Percentiles rank a stretch among this genome's conserved stretches.
These are phyloP conservation scores for Podospora fimiseda DNA, from an alignment of 495 filamentous ascomycete genomes.

Conservation along the genomic window DNA sequence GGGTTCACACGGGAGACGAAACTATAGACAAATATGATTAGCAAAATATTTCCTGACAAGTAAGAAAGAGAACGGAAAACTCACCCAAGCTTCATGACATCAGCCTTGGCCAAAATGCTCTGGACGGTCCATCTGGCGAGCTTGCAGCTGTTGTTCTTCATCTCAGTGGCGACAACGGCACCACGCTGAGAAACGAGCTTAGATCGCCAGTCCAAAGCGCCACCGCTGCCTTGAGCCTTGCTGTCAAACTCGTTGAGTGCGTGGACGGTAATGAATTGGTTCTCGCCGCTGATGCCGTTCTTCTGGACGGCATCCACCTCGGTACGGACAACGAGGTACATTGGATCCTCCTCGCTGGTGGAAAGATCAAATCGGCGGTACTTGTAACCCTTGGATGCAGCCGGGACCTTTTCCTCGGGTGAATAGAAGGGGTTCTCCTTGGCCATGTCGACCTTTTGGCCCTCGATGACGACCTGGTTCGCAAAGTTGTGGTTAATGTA, in stretches of 20 bases:
- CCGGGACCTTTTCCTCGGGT: conserved; percentile 82
- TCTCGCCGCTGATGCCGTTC: conserved; percentile 79
- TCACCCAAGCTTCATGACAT: conserved; percentile 94
- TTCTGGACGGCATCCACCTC: conserved; percentile 94
- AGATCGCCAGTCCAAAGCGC: conserved; percentile 89
- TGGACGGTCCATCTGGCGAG: conserved; percentile 95
- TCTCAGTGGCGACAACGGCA: conserved; percentile 96
- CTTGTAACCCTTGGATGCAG: conserved; percentile 94
- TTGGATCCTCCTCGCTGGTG: conserved; percentile 83
- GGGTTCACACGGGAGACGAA: conserved; percentile 93
- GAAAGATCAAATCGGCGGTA: conserved; percentile 95
- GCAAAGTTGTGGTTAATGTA: conserved; percentile 99
- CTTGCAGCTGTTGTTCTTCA: conserved; percentile 99
- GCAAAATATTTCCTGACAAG: conserved; percentile 3
- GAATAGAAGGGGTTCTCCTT: conserved; percentile 97
- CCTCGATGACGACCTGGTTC: conserved; percentile 83
- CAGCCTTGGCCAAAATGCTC: conserved; percentile 88
- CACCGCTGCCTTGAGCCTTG: conserved; percentile 91
- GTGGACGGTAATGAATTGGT: conserved; percentile 87
- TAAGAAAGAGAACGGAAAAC: conserved; percentile 18
- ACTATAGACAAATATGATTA: conserved; percentile 34
- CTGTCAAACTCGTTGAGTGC: conserved; percentile 97
- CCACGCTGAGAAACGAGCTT: conserved; percentile 90
- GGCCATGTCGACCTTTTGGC: conserved; percentile 68
- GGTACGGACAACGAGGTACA: conserved; percentile 89